Base-by-base conservation (phyloP, 768 basidiomycete species). In the Boletus barrowsii region DNA sequence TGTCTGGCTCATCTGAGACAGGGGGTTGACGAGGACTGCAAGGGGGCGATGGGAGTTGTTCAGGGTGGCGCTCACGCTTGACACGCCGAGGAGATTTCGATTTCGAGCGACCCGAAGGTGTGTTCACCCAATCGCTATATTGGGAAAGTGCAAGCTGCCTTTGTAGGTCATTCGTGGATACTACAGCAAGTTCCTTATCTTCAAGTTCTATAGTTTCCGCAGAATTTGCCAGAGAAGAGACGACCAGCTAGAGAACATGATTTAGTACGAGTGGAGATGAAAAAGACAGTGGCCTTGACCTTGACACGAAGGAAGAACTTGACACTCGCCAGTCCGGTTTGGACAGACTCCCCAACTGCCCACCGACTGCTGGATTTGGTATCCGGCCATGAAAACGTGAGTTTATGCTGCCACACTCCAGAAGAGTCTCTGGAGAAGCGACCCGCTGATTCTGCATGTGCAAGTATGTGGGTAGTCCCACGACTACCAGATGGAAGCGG, bases 271-370 rank as follows among this genome's bases (percentile, higher is more conserved):
- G 30, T 39, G 37, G 62, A 49, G 53, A 44, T 43, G 49, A 36
- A 49, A 49, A 13, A 54, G 55, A 44, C 35, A 40, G 59, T 61
- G 17, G n/a, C 1, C n/a, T 42, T 60, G 52, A 89, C 85, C 80
- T 88, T 88, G 59, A 86, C 76, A 42, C 83, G 81, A 60, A 86
- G 73, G 68, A 85, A 83, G 68, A 89, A 93, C 66, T 79, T 80
- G 49, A 90, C 80, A 49, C 80, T 78, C 14, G 80, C 83, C 60
- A 86, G 68, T 47, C 81, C 76, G 40, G 86, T 86, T 58, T 79
- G 75, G 60, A 90, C 80, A 26, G 87, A 86, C 74, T 91, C 89
- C 11, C 90, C 90, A 53, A 88, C 79, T 10, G 88, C 80, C 87
- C 90, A 93, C 18, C 87, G 82, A 62, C 80, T 83, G 54, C 79